Conservation (phyloP, 2,329 filamentous ascomycete species). For the Calonectria leucothoes region DNA sequence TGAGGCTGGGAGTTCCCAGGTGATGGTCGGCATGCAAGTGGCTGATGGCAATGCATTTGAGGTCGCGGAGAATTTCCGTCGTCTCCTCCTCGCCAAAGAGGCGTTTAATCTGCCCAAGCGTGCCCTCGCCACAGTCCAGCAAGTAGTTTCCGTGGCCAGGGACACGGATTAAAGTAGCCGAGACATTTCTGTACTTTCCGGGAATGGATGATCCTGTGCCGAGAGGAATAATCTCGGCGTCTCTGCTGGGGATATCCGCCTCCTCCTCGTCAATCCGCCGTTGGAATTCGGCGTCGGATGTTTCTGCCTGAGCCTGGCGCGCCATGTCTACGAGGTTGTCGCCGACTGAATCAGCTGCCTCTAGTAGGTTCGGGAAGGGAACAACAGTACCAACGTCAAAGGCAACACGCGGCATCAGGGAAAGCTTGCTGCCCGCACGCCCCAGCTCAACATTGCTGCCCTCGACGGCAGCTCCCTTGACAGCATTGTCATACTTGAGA, state of each 20-base stretch:
- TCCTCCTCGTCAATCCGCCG: constrained; percentile 63
- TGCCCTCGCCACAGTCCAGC: constrained; percentile 93
- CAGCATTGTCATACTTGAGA: constrained; percentile 71
- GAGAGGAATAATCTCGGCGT: constrained; percentile 86
- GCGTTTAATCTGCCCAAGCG: constrained; percentile 86
- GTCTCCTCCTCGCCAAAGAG: constrained; percentile 75
- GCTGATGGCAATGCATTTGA: constrained; percentile 91
- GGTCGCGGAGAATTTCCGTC: constrained; percentile 77
- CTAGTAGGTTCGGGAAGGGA: constrained; percentile 59
- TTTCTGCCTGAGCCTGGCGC: constrained; percentile 54
- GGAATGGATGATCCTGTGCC: constrained; percentile 93
- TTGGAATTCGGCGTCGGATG: constrained; percentile 58
- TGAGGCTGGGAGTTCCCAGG: constrained; percentile 83
- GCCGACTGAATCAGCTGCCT: constrained; percentile 54
- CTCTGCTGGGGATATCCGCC: constrained; percentile 75
- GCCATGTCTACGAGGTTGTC: constrained; percentile 65
- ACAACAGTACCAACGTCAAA: constrained; percentile 60
- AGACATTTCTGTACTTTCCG: constrained; percentile 96
- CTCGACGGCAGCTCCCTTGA: constrained; percentile 38
- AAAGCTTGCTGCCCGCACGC: constrained; percentile 56
- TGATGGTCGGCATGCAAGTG: constrained; percentile 98
- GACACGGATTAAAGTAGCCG: constrained; percentile 84
- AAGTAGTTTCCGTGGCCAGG: constrained; percentile 90
- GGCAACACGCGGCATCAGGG: constrained; percentile 59
- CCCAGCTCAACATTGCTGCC: constrained; percentile 51